A percentile compares a stretch with the other conserved stretches of the same genome.
phyloP scores from a whole-genome alignment of 176 grass and related monocot genomes.

The Cenchrus fungigraminus region DNA sequence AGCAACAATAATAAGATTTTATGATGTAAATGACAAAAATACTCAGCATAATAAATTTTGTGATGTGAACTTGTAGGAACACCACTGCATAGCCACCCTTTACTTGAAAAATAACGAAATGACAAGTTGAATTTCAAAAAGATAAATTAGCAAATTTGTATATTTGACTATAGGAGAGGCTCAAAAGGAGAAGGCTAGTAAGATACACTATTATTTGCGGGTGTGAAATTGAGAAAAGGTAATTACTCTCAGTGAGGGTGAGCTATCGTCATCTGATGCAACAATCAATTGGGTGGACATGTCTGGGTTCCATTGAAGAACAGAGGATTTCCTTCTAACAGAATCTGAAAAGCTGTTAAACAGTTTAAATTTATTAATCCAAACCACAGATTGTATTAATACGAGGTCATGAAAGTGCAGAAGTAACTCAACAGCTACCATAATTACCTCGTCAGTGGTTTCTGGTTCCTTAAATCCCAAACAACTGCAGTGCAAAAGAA shows the following conservation, averaged over 20 bases:
- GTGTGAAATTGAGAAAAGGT: neutral
- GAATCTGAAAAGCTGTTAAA: slow-evolving; percentile 90
- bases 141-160: slow-evolving; percentile 1
- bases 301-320: slow-evolving; percentile 98
- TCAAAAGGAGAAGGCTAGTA: neutral
- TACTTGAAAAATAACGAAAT: slow-evolving; percentile 7
- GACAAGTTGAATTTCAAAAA: neutral
- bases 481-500: slow-evolving; percentile 67
- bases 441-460: slow-evolving; percentile 85
- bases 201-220: neutral
- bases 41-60: neutral
- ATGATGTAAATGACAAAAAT: neutral
- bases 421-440: slow-evolving; percentile 20
- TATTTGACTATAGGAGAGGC: neutral
- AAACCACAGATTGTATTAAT: slow-evolving; percentile 15
- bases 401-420: slow-evolving; percentile 21
- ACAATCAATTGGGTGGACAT: slow-evolving; percentile 92
- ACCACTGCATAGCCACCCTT: neutral
- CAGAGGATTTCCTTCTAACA: slow-evolving; percentile 85
- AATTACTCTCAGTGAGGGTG: slow-evolving; percentile 92
- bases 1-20: slow-evolving; percentile 2
- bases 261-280: slow-evolving; percentile 95
- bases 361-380: slow-evolving; percentile 15
- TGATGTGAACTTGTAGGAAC: slow-evolving; percentile 2
- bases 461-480: slow-evolving; percentile 95